These are phyloP conservation scores for Coemansia guatemalensis DNA, from an alignment of 192 early-diverging fungal genomes.

Conservation along the genomic window DNA sequence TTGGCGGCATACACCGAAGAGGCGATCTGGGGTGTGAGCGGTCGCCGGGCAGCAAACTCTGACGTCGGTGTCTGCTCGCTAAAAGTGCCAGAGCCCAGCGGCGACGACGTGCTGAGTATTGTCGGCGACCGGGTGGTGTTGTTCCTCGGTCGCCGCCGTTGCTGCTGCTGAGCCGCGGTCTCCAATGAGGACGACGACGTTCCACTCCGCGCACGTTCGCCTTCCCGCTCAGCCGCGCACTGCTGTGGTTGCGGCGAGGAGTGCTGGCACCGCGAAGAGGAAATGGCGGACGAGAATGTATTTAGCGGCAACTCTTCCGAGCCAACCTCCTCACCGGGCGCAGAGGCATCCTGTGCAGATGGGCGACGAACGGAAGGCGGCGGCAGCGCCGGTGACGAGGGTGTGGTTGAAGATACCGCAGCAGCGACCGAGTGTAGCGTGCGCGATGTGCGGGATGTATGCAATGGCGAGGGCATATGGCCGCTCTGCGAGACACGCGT, in stretches of 20 bases:
- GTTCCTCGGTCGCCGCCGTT: constrained; percentile 31
- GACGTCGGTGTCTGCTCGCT: constrained; percentile 13
- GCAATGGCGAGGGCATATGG: constrained; percentile 31
- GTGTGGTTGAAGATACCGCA: constrained; percentile 11
- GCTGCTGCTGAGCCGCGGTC: constrained; percentile 8
- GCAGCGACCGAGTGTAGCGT: constrained; percentile 20
- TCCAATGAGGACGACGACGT: background rate
- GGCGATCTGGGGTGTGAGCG: constrained; percentile 46
- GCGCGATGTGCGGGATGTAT: constrained; percentile 11
- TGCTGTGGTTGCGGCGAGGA: background rate
- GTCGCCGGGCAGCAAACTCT: constrained; percentile 33
- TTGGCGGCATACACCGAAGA: constrained; percentile 23
- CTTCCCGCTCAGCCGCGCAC: background rate
- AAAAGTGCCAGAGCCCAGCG: constrained; percentile 16
- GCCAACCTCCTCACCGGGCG: constrained; percentile 3
- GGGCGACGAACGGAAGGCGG: constrained; percentile 3
- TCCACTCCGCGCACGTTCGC: background rate
- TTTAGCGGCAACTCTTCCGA: constrained; percentile 21
- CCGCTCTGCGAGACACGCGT: constrained; percentile 29
- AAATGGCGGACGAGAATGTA: constrained; percentile 2
- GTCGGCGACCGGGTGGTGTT: constrained; percentile 30
- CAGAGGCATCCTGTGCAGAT: constrained; percentile 6
- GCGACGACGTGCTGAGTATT: constrained; percentile 24
- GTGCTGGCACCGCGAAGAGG: background rate
- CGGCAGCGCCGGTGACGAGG: constrained; percentile 23